Evolutionary conservation across 2,329 filamentous ascomycete genomes (phyloP), one percentile per base, ranked within the genome.

Genomic region (Hypoxylon sp.): DNA sequence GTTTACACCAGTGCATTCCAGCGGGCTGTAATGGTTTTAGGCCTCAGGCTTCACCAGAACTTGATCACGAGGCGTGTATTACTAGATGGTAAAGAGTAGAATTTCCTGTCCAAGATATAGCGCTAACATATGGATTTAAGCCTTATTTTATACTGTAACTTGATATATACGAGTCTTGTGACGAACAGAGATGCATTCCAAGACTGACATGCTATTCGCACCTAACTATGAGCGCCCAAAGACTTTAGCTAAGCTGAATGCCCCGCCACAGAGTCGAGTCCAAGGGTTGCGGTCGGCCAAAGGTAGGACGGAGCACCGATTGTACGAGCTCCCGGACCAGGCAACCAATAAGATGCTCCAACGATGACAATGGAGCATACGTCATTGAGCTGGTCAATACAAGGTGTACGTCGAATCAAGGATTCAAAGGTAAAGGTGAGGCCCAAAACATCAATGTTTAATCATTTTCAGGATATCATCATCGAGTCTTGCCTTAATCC

Each of bases 341-440:
- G 44, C 49, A 49, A 46, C 64, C 64, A 64, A 64, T 64, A 41
- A 59, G 11, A 30, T 26, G 7, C 24, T 7, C 4, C 24, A 26
- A 20, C 19, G 41, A 22, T 10, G 22, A 48, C 28, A 46, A 49
- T n/a, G 37, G 19, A 48, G 59, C 61, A 50, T 65, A 67, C 64
- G 64, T 65, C 64, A 67, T 65, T 55, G 41, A 56, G 48, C 51
- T 61, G 37, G 51, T 37, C 54, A 22, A 49, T 7, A 50, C 15
- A 37, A 57, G 54, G 39, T 52, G 49, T 30, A 26, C 41, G 48
- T 24, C 52, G 65, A 56, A 65, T 65, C 64, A 67, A 50, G 50
- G 19, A 55, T 34, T 20, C 39, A 47, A 51, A 44, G 3, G 13
- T 34, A 51, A 59, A 62, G 52, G 51, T 64, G 57, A 67, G 24